Evolutionary conservation across 2,329 filamentous ascomycete genomes (phyloP).

Genomic region (Fusarium pseudonygamai): DNA sequence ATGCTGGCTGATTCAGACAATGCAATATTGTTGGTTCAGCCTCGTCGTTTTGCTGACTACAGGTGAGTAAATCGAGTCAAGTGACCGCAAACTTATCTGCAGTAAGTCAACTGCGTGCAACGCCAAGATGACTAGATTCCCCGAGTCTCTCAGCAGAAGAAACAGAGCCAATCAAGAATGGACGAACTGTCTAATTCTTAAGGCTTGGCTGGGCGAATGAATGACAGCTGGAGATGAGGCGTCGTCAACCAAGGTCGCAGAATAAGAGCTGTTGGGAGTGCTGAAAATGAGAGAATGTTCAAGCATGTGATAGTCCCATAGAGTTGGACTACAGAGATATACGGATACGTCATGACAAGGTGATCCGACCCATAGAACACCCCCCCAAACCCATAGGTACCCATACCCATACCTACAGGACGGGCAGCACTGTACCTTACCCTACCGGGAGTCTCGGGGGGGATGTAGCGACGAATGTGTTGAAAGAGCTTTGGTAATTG

Average conservation of each 20-base stretch:
- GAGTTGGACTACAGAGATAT: slow-evolving; percentile 1
- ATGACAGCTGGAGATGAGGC: slow-evolving; percentile 22
- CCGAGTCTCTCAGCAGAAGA: slow-evolving; percentile 3
- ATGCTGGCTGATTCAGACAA: slow-evolving; percentile 26
- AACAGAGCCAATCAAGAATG: slow-evolving; percentile 14
- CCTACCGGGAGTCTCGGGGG: slow-evolving; percentile 31
- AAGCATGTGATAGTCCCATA: slow-evolving; percentile 44
- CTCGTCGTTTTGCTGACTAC: slow-evolving; percentile 21
- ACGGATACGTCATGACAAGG: slow-evolving; percentile 28
- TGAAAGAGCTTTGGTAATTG: slow-evolving; percentile 11
- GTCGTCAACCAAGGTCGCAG: slow-evolving; percentile 21
- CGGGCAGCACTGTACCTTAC: slow-evolving; percentile 7
- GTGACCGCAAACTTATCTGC: slow-evolving; percentile 25
- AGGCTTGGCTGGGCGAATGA: slow-evolving; percentile 15
- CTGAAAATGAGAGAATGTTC: slow-evolving; percentile 7
- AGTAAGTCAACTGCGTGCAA: slow-evolving; percentile 23
- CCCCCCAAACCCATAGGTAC: neutral
- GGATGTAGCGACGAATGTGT: slow-evolving; percentile 24
- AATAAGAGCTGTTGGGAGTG: slow-evolving; percentile 29
- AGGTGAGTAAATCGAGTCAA: slow-evolving; percentile 22
- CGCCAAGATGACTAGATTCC: slow-evolving; percentile 32
- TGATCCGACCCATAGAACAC: neutral
- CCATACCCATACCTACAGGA: neutral
- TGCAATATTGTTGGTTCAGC: slow-evolving; percentile 12
- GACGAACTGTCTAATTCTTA: slow-evolving; percentile 16